These are phyloP conservation scores for Cardamine resedifolia DNA, from an alignment of 345 rosid genomes.

Conservation along the genomic window DNA sequence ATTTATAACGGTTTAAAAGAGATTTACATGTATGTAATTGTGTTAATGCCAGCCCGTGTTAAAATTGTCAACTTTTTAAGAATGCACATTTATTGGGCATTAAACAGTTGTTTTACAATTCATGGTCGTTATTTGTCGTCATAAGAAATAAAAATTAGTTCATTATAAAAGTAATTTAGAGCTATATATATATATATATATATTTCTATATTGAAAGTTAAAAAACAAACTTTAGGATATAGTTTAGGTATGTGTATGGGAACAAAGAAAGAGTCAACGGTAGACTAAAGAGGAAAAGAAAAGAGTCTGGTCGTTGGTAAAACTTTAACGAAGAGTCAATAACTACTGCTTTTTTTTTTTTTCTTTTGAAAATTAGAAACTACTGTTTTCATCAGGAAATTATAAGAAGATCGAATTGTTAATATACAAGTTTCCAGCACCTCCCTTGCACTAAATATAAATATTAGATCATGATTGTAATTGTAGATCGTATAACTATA, in stretches of 20 bases:
- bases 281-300: background rate
- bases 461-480: too few species aligned
- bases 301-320: conserved; percentile 17
- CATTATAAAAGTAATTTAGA: background rate
- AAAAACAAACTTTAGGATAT: background rate
- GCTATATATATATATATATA: background rate
- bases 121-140: background rate
- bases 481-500: too few species aligned
- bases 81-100: background rate
- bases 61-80: background rate
- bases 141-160: background rate
- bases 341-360: too few species aligned
- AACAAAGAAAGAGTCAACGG: conserved; percentile 33
- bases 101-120: background rate
- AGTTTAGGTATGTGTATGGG: background rate
- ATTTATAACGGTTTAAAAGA: background rate
- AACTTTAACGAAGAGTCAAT: background rate
- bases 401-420: too few species aligned
- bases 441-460: too few species aligned
- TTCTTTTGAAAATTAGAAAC: too few species aligned
- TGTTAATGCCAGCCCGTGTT: background rate
- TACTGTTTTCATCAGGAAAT: too few species aligned
- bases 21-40: background rate
- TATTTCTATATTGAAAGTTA: background rate
- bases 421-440: too few species aligned